Base-by-base conservation (phyloP, 2,329 filamentous ascomycete genomes). In the Penicillium rolfsii region DNA sequence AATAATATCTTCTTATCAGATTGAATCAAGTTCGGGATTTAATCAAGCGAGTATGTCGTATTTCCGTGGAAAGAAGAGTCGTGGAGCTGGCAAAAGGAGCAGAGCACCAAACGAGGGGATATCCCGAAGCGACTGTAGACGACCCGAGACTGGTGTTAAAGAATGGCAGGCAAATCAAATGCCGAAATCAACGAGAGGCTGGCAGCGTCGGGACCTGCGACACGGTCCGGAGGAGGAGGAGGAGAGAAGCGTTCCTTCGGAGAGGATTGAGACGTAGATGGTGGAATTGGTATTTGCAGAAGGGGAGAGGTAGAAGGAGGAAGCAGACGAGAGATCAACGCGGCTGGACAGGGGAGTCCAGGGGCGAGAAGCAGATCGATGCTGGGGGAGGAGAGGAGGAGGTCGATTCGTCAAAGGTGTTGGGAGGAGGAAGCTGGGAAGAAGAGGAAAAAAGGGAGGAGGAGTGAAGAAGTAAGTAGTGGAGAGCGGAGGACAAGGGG, bases 181-280 rank as follows among this genome's bases (percentile, higher is more conserved):
- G 65, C 70, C 68, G 56, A 64, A 57, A 46, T 69, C 70, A 76
- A 75, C 70, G 73, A 76, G 68, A 73, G 73, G 69, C 72, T 71
- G 70, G 70, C 62, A 71, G 72, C 71, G 72, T 73, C 72, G 70
- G 67, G 68, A 64, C 68, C 71, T 63, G 72, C 68, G 69, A 74
- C 69, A 73, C 70, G 62, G 67, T 70, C 67, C 46, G 59, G 62
- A 50, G 4, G 9, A 54, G 53, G 50, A 30, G 22, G 28, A 19
- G 43, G 8, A 54, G 53, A 55, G 53, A 54, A 19, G 45, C 26
- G 54, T 54, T 46, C 43, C 6, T 38, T 40, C 7, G 22, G 36
- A 24, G 35, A 4, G 5, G n/a, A 16, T n/a, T 46, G 40, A 5
- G 38, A 6, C 14, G 35, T 9, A 16, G 36, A 33, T 28, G 52